These are phyloP conservation scores for Bretziella fagacearum DNA, from an alignment of 2,329 filamentous ascomycete species.

Conservation along the genomic window DNA sequence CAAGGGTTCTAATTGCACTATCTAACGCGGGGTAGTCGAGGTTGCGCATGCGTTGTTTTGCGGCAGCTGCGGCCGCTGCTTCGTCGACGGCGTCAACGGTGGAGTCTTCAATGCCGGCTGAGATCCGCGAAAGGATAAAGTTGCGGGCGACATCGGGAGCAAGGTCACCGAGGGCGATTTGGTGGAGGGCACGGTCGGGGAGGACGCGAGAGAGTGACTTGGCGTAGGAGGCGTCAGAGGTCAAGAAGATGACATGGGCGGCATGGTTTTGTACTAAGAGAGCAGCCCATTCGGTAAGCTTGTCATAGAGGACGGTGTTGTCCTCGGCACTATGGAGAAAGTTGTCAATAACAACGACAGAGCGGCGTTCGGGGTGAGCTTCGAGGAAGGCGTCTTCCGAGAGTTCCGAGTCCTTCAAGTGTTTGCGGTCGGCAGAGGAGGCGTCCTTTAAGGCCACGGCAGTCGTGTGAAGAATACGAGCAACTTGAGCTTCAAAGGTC, in stretches of 20 bases:
- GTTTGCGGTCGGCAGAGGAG: conserved; percentile 35
- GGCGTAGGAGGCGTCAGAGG: conserved; percentile 71
- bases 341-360: conserved; percentile 81
- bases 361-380: conserved; percentile 65
- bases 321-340: conserved; percentile 68
- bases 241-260: conserved; percentile 88
- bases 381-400: conserved; percentile 79
- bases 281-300: conserved; percentile 79
- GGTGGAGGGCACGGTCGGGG: conserved; percentile 78
- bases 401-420: conserved; percentile 54
- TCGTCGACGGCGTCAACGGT: conserved; percentile 24
- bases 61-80: conserved; percentile 22
- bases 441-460: conserved; percentile 63
- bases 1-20: conserved; percentile 61
- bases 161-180: conserved; percentile 72
- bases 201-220: conserved; percentile 77
- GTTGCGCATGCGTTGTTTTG: conserved; percentile 14
- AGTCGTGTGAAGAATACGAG: conserved; percentile 77
- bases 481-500: conserved; percentile 73
- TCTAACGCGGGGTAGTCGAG: conserved; percentile 55
- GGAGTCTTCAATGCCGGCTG: conserved; percentile 13
- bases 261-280: conserved; percentile 70
- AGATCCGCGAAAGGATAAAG: conserved; percentile 70
- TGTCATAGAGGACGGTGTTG: conserved; percentile 48
- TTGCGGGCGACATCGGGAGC: conserved; percentile 72